Percentiles rank a stretch among this genome's conserved stretches.
phyloP scores from a whole-genome alignment of 148 eudicot genomes.

The Dysphania ambrosioides region DNA sequence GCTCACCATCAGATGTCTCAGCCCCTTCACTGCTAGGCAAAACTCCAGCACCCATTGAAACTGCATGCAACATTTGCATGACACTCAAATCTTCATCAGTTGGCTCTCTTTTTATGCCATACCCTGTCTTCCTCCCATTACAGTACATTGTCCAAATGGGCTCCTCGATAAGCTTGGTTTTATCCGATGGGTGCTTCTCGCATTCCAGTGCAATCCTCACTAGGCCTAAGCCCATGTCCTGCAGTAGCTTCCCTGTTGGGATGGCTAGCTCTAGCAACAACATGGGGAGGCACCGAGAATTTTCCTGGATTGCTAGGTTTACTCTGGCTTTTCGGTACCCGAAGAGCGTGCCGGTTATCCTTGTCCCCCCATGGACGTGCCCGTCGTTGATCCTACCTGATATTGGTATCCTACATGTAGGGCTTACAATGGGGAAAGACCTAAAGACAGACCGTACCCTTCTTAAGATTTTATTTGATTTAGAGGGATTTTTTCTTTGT shows the following conservation, averaged over 20 bases:
- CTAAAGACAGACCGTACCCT: conserved; percentile 60
- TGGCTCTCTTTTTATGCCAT: conserved; percentile 72
- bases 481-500: conserved; percentile 38
- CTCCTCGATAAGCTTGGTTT: conserved; percentile 63
- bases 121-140: conserved; percentile 70
- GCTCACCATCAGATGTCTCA: conserved; percentile 54
- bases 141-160: conserved; percentile 90
- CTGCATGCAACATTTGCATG: conserved; percentile 66
- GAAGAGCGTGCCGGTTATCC: conserved; percentile 70
- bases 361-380: conserved; percentile 59
- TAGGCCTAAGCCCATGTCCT: conserved; percentile 78
- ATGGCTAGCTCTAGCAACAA: conserved; percentile 73
- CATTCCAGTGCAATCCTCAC: conserved; percentile 80
- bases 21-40: conserved; percentile 42
- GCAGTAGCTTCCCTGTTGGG: conserved; percentile 69
- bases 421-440: conserved; percentile 65
- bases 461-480: conserved; percentile 49
- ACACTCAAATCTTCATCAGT: conserved; percentile 70
- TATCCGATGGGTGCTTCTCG: conserved; percentile 50
- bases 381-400: conserved; percentile 38
- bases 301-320: conserved; percentile 73
- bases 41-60: conserved; percentile 90
- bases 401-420: conserved; percentile 61
- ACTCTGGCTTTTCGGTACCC: conserved; percentile 64
- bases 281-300: conserved; percentile 67